Conservation (phyloP, 2,329 filamentous ascomycete species). For the Botrytis sinoallii region DNA sequence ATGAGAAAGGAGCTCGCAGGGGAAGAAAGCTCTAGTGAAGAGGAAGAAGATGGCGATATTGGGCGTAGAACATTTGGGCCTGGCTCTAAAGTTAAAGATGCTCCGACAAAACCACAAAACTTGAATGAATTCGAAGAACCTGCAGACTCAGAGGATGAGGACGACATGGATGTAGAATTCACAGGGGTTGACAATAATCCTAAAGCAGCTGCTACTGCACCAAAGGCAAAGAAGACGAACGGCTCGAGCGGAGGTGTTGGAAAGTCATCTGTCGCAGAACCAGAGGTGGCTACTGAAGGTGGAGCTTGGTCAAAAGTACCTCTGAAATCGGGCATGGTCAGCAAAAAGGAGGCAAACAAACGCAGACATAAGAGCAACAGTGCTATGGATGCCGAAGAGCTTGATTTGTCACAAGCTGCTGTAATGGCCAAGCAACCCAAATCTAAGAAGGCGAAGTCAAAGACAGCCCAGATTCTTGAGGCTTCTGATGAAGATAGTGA, state of each 20-base stretch:
- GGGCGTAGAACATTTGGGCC: constrained; percentile 71
- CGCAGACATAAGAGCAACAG: constrained; percentile 37
- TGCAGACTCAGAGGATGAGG: constrained; percentile 46
- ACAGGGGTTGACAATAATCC: constrained; percentile 23
- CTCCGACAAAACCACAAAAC: constrained; percentile 31
- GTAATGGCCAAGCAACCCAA: constrained; percentile 35
- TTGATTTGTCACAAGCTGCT: constrained; percentile 36
- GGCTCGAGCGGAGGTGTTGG: constrained; percentile 8
- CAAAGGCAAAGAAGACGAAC: constrained; percentile 23
- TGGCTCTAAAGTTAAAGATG: constrained; percentile 41
- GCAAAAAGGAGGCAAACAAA: constrained; percentile 33
- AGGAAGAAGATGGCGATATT: constrained; percentile 54
- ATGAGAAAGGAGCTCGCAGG: constrained; percentile 68
- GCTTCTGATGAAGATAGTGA: constrained; percentile 38
- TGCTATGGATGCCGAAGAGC: constrained; percentile 35
- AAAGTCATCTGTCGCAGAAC: constrained; percentile 12
- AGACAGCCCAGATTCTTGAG: constrained; percentile 26
- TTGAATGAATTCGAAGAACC: constrained; percentile 59
- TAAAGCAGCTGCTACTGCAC: constrained; percentile 1
- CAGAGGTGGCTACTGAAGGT: constrained; percentile 27
- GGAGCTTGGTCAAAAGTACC: constrained; percentile 39
- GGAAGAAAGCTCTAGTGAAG: constrained; percentile 57
- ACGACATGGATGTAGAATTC: constrained; percentile 38
- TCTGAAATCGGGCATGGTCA: constrained; percentile 26
- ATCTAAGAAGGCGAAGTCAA: constrained; percentile 31